These are phyloP conservation scores for Aspergillus ustus DNA, from an alignment of 2,329 filamentous ascomycete genomes.

Conservation along the genomic window DNA sequence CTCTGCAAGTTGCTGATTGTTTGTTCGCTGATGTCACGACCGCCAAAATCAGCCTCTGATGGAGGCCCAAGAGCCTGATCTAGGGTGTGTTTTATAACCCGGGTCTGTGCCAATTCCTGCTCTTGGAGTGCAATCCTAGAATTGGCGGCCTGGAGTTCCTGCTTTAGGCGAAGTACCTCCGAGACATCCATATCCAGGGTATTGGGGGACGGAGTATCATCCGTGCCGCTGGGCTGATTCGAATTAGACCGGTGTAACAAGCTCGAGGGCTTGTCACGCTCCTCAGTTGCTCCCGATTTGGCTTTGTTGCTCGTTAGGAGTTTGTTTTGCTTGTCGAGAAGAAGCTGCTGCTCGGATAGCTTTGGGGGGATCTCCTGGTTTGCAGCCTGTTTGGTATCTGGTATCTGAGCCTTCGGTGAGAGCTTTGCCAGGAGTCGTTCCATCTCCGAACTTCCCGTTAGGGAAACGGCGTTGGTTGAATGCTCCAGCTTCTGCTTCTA, in stretches of 20 bases:
- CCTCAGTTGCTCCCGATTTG: slow-evolving; percentile 19
- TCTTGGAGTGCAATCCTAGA: slow-evolving; percentile 64
- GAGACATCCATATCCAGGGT: slow-evolving; percentile 39
- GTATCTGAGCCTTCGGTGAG: slow-evolving; percentile 40
- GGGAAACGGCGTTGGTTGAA: slow-evolving; percentile 29
- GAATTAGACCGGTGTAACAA: slow-evolving; percentile 26
- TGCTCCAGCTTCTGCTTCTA: slow-evolving; percentile 55
- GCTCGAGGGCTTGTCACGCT: slow-evolving; percentile 27
- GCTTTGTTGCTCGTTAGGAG: slow-evolving; percentile 41
- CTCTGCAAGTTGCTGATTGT: slow-evolving; percentile 56
- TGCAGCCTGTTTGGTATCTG: slow-evolving; percentile 19
- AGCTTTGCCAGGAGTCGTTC: slow-evolving; percentile 62
- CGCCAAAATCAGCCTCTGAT: slow-evolving; percentile 57
- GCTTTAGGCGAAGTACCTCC: slow-evolving; percentile 61
- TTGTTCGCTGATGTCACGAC: slow-evolving; percentile 55
- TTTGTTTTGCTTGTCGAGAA: slow-evolving; percentile 64
- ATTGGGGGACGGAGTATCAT: slow-evolving; percentile 22
- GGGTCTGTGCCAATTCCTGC: slow-evolving; percentile 64
- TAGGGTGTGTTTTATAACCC: slow-evolving; percentile 64
- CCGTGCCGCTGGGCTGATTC: slow-evolving; percentile 8
- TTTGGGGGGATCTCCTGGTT: slow-evolving; percentile 62
- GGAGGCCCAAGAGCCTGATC: slow-evolving; percentile 61
- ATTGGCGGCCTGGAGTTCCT: slow-evolving; percentile 61
- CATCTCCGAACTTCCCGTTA: slow-evolving; percentile 54
- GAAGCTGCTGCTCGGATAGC: slow-evolving; percentile 71